Evolutionary conservation across 75 land plant species (phyloP), one percentile per base, ranked within the genome.

Genomic region (Cryptomeria japonica): DNA sequence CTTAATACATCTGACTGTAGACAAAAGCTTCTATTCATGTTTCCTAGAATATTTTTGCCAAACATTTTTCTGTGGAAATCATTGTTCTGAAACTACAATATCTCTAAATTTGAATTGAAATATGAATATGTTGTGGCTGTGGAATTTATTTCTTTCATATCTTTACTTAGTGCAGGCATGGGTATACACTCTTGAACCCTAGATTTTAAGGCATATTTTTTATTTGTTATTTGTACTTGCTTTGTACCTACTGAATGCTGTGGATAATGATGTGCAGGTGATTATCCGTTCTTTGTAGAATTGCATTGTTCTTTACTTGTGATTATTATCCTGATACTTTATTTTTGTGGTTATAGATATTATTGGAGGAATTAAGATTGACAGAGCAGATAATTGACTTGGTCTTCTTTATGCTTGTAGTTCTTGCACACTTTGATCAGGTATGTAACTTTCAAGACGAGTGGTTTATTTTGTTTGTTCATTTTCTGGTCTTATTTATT

Each of bases 291-390:
- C 25, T 38, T 18, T 18, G 25, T 58, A 1, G 22, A 38, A 37
- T 22, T 78, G 42, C 41, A 1, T 78, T 7, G 38, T 31, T 78
- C 39, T 78, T 78, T 78, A 37, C 42, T 16, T 78, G 41, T 16
- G 80, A 78, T 78, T 19, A 78, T 38, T 37, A 18, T 78, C 42
- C 44, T 38, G 18, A 78, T 39, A 39, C 80, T 78, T 78, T 3
- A 18, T 14, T 32, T 37, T 85, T 19, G 18, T 58, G 77, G 84
- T 86, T 94, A 34, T 93, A 98, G 99, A 91, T 96, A 85, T 88
- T 98, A 78, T 92, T 98, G 80, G 99, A 98, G 49, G 99, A 98
- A 87, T 94, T 95, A 53, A 98, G 95, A 93, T 88, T 95, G 38
- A 88, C 95, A 56, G 96, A 96, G 86, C 98, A 98, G 87, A 91